Percentiles rank a stretch among this genome's conserved stretches.
phyloP scores from a whole-genome alignment of 2,329 filamentous ascomycete species.

The Metarhizium robertsii region DNA sequence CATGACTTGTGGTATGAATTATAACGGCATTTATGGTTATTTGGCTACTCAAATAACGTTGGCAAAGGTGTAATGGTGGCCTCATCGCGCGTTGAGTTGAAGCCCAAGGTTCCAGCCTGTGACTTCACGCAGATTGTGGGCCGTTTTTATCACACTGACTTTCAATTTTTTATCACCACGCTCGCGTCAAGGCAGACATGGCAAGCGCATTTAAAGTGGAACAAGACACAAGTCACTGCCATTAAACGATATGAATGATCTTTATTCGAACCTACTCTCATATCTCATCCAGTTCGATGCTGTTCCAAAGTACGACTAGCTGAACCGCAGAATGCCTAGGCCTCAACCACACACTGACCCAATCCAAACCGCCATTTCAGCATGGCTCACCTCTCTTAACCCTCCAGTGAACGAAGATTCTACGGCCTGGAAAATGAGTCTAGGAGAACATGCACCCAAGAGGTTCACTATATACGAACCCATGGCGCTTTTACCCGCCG shows the following conservation, averaged over 20 bases:
- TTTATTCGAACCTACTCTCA: not conserved
- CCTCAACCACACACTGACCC: slow-evolving; percentile 15
- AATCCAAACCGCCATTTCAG: slow-evolving; percentile 21
- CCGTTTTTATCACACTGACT: not conserved
- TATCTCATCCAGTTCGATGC: not conserved
- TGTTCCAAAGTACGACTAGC: not conserved
- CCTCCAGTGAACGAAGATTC: not conserved
- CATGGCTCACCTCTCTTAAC: slow-evolving; percentile 16
- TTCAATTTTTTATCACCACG: not conserved
- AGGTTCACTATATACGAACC: slow-evolving; percentile 53
- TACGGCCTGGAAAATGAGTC: slow-evolving; percentile 13
- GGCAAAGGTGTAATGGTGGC: not conserved
- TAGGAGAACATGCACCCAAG: slow-evolving; percentile 38
- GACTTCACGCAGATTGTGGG: not conserved
- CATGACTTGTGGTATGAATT: slow-evolving; percentile 23
- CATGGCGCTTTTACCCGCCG: slow-evolving; percentile 50
- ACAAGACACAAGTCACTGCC: not conserved
- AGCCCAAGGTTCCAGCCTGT: not conserved
- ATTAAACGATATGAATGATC: not conserved
- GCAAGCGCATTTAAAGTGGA: not conserved
- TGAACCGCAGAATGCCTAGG: slow-evolving; percentile 15
- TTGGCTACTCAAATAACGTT: slow-evolving; percentile 4
- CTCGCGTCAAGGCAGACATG: not conserved
- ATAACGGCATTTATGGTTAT: slow-evolving; percentile 9
- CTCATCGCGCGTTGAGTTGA: not conserved